phyloP scores from a whole-genome alignment of 2,329 filamentous ascomycete genomes.

The Colletotrichum brevisporum region DNA sequence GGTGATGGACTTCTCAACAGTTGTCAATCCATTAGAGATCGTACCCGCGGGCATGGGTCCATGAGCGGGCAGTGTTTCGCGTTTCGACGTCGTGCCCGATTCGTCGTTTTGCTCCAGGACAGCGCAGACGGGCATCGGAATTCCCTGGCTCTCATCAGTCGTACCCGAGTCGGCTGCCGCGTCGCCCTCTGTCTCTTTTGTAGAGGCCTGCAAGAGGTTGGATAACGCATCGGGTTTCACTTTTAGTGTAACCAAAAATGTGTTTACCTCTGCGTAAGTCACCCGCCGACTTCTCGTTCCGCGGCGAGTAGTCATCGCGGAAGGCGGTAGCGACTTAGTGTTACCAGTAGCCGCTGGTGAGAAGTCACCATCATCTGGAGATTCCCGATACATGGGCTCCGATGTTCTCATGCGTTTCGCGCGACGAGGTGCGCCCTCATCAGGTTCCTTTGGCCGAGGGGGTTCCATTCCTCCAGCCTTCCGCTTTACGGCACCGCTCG shows the following conservation, averaged over 20 bases:
- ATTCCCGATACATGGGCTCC: constrained; percentile 1
- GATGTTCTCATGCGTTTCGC: constrained; percentile 17
- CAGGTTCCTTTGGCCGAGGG: constrained; percentile 1
- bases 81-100: not conserved
- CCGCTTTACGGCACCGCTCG: constrained; percentile 15
- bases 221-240: constrained; percentile 24
- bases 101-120: not conserved
- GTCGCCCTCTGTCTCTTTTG: not conserved
- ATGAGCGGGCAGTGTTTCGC: not conserved
- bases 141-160: not conserved
- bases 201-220: constrained; percentile 5
- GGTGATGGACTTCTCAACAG: not conserved
- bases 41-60: not conserved
- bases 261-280: not conserved
- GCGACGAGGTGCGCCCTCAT: not conserved
- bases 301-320: constrained; percentile 11
- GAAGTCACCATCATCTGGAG: constrained; percentile 1
- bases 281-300: constrained; percentile 5
- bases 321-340: not conserved
- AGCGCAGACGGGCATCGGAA: not conserved
- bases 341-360: not conserved
- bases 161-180: not conserved
- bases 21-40: not conserved
- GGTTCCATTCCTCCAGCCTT: constrained; percentile 16
- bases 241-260: constrained; percentile 34